Evolutionary conservation across 169 alveolate genomes (phyloP), one percentile per base, ranked within the genome.

Genomic region (Neospora caninum): DNA sequence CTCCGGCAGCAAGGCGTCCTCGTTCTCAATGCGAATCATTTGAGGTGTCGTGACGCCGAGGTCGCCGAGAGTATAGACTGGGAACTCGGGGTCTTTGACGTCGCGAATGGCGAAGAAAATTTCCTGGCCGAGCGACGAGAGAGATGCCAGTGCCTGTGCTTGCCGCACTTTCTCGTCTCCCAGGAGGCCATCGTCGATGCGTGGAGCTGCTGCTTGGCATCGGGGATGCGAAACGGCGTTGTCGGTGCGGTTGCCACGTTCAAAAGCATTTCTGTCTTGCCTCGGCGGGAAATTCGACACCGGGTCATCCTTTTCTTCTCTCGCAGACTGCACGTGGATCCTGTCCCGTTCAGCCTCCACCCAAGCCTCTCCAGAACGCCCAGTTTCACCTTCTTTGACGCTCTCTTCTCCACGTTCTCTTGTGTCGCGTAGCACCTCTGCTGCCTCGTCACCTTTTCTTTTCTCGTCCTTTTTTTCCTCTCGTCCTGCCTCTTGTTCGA

Each of bases 71-170:
- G 96, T 38, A 97, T 96, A 84, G 69, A 97, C 96, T 27, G 99
- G 99, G 94, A 98, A 98, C 93, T 98, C 99, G 16, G 99, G 99
- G 92, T 98, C 99, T 43, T 96, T 96, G 34, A 98, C 96, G 91
- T 94, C 95, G 89, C 97, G 96, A 29, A 97, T 94, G 89, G 97
- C 84, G 53, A 97, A 98, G 93, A 95, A 98, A 27, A 98, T 96
- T 91, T 97, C 98, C 54, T 93, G 89, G 20, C 53, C 87, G n/a
- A 93, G n/a, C 27, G 91, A n/a, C 20, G 78, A 64, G 4, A 64
- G 78, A 20, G 78, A 25, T 4, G 78, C 78, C 36, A 64, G 31
- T 0, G 78, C 84, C 43, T 34, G n/a, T 73, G 4, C 41, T 34
- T 73, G 45, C 25, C 38, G n/a, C n/a, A 27, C 41, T 18, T 69